Conservation (phyloP, 345 rosid species). For the Populus simonii region DNA sequence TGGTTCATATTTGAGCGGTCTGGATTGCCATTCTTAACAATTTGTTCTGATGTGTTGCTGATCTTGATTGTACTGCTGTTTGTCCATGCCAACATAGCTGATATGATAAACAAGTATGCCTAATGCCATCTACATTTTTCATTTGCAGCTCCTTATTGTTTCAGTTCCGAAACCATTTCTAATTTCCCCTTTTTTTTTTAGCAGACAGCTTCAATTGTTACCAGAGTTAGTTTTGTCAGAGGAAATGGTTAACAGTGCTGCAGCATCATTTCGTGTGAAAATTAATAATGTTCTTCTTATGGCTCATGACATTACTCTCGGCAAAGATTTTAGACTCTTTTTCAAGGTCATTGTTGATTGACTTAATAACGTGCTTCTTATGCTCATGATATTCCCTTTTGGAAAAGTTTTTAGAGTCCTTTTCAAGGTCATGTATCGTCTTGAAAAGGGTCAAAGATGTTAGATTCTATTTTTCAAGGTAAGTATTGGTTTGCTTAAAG, state of each 20-base stretch:
- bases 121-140: background rate
- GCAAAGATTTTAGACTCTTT: conserved; percentile 74
- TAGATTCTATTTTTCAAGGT: too few species aligned
- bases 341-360: conserved; percentile 50
- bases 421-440: too few species aligned
- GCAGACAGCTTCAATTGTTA: conserved; percentile 49
- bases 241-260: conserved; percentile 78
- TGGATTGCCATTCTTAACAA: conserved; percentile 70
- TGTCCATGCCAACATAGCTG: conserved; percentile 55
- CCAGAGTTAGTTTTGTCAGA: conserved; percentile 81
- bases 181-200: background rate
- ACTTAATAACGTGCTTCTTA: background rate
- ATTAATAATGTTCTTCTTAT: conserved; percentile 68
- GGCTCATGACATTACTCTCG: conserved; percentile 85
- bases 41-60: conserved; percentile 78
- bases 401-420: too few species aligned
- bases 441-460: too few species aligned
- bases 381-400: too few species aligned
- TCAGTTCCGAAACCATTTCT: background rate
- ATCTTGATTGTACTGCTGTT: conserved; percentile 52
- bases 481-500: background rate
- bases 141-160: background rate
- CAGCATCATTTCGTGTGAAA: conserved; percentile 77
- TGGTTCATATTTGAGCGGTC: conserved; percentile 80
- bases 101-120: conserved; percentile 52